Evolutionary conservation across 371 early-diverging fungal species (phyloP), one percentile per base, ranked within the genome.

Genomic region (Amoeboaphelidium protococcarum): DNA sequence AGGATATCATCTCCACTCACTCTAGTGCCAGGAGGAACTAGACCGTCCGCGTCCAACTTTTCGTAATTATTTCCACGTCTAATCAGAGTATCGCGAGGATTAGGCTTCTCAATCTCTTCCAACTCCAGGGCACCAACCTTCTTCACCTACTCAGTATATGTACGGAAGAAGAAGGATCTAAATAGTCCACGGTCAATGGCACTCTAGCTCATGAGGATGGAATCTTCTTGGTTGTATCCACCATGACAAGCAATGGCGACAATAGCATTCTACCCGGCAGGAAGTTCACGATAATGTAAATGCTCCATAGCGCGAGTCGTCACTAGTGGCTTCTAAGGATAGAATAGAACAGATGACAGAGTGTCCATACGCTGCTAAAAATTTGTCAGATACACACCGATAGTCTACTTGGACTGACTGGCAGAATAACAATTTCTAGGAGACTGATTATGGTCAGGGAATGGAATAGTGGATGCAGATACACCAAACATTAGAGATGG

Each of bases 381-480:
- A 64, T 92, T 97, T 42, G 98, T 96, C 22, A 92, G 74, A 64
- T 88, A 95, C 41, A 94, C 77, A 42, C 99, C 99, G 95, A 99
- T 99, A 27, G 99, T 99, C 69, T 99, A 99, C 70, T 99, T 99
- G 65, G 96, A 95, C 99, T 98, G 98, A 53, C 98, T 98, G 53
- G 91, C 91, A 65, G 98, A 98, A 63, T 99, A 99, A 2, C 92
- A 91, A 62, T 99, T 99, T 75, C 99, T 90, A 44, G 99, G 99
- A 27, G 95, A 88, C 68, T 97, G 99, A 63, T 99, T 99, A 63
- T 99, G 99, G 70, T 98, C 96, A 2, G 99, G 98, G 76, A 96
- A 99, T 19, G 99, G 99, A 70, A 98, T 89, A 50, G 96, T 86
- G 59, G 86, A 83, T 31, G 99, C 99, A 63, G 95, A 94, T 58